Evolutionary conservation across 805 yeast species (phyloP), one percentile per base, ranked within the genome.

Genomic region (Candida vaughaniae): DNA sequence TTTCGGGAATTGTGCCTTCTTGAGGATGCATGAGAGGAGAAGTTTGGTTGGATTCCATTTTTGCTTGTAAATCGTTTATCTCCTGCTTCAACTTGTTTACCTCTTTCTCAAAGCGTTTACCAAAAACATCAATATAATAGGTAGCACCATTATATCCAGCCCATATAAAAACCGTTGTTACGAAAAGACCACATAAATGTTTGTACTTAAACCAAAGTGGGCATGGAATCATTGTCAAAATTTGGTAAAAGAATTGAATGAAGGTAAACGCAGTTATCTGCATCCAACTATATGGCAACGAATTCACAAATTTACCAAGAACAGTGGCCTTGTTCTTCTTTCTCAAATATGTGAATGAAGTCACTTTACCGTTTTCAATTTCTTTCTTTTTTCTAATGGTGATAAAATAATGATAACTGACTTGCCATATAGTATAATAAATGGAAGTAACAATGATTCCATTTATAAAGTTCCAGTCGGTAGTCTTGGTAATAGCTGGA

Each of bases 101-200:
- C 57, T 93, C 96, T 51, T 83, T 86, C 53, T 89, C 95, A 53
- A 89, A 81, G 46, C 90, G 76, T 56, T 81, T 84, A 15, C 98
- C 98, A 62, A 89, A 93, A 34, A 83, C 82, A 52, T 91, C 98
- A 39, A 93, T 73, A 58, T 91, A 91, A 56, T 87, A 91, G 0
- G 95, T 87, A 2, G 98, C 99, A 19, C 99, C 99, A 48, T 93
- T 90, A 57, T 83, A 88, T 28, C 89, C 71, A 1, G 98, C 95
- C 57, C 78, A 73, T 31, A 80, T 58, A 49, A 90, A 89, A n/a
- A 91, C 86, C 34, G 75, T 70, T 2, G 77, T 61, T 45, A 91
- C 71, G 53, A 89, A 90, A 1, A 70, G 46, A 1, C 82, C 77
- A 17, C 93, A 86, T 2, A 85, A 75, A 29, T 64, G 61, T 51